Conservation (phyloP, 2,329 filamentous ascomycete genomes). For the Ramichloridium luteum region DNA sequence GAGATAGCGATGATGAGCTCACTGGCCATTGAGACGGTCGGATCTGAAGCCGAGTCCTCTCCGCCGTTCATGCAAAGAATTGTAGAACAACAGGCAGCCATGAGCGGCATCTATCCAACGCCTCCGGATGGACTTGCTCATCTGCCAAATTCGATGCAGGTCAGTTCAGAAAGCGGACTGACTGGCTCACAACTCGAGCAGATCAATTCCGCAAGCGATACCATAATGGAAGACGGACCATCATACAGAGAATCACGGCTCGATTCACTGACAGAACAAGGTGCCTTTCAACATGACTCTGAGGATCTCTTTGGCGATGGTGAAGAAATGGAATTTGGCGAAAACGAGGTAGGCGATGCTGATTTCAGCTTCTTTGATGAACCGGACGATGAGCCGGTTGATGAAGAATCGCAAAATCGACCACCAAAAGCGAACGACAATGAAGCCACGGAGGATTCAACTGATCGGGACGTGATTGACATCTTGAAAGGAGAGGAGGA, state of each 20-base stretch:
- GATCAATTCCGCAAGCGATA: too few species aligned
- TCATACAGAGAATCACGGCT: background rate
- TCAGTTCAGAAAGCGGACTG: too few species aligned
- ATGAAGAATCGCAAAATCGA: too few species aligned
- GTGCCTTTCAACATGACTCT: constrained; percentile 28
- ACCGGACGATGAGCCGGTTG: constrained; percentile 30
- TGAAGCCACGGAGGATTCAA: too few species aligned
- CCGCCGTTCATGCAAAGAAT: constrained; percentile 25
- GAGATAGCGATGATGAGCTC: background rate
- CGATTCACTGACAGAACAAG: too few species aligned
- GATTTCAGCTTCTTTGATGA: constrained; percentile 80
- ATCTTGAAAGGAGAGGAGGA: too few species aligned
- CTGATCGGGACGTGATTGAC: too few species aligned
- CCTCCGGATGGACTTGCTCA: constrained; percentile 47
- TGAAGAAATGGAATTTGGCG: constrained; percentile 14
- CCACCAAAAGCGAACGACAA: too few species aligned
- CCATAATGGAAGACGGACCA: too few species aligned
- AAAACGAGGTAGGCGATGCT: constrained; percentile 46
- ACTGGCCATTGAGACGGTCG: background rate
- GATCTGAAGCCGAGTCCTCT: too few species aligned
- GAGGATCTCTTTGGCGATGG: constrained; percentile 59
- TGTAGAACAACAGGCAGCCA: constrained; percentile 28
- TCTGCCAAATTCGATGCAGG: constrained; percentile 9
- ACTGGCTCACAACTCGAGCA: constrained; percentile 8
- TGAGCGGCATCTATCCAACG: constrained; percentile 55